These are phyloP conservation scores for Chalciporus piperatoides DNA, from an alignment of 1,284 basidiomycete species.

Conservation along the genomic window DNA sequence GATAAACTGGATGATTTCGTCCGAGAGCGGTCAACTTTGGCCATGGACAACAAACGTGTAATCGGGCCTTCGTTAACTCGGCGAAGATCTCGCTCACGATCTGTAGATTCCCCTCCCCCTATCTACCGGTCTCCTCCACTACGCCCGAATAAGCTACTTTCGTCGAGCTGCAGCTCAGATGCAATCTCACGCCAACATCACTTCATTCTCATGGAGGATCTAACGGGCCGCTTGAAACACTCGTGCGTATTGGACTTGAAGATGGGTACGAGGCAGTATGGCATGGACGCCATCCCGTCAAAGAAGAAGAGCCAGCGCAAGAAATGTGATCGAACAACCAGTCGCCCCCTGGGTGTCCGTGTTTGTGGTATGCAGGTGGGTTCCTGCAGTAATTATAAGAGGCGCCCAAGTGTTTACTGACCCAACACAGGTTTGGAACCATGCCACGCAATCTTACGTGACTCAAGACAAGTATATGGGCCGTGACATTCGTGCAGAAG, in stretches of 20 bases:
- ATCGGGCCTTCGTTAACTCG: slow-evolving; percentile 36
- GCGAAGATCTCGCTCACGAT: slow-evolving; percentile 55
- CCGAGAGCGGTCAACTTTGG: slow-evolving; percentile 17
- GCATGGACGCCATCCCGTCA: slow-evolving; percentile 86
- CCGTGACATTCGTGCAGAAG: slow-evolving; percentile 80
- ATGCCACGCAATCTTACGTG: slow-evolving; percentile 74
- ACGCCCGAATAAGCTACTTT: slow-evolving; percentile 27
- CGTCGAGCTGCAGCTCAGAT: slow-evolving; percentile 33
- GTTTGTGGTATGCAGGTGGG: slow-evolving; percentile 99
- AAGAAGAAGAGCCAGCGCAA: slow-evolving; percentile 99
- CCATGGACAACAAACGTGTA: slow-evolving; percentile 21
- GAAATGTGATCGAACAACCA: slow-evolving; percentile 97
- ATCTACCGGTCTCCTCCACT: slow-evolving; percentile 13
- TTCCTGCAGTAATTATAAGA: slow-evolving; percentile 9
- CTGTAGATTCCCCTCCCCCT: slow-evolving; percentile 36
- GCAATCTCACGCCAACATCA: slow-evolving; percentile 85
- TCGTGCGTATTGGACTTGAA: slow-evolving; percentile 98
- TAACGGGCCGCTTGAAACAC: slow-evolving; percentile 90
- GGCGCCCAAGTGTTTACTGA: slow-evolving; percentile 9
- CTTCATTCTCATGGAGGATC: slow-evolving; percentile 98
- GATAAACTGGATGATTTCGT: slow-evolving; percentile 29
- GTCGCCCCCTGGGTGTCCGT: slow-evolving; percentile 84
- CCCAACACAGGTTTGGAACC: slow-evolving; percentile 80
- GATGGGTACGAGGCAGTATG: slow-evolving; percentile 99
- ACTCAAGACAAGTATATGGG: slow-evolving; percentile 98